Evolutionary conservation across 257 asterid species (phyloP), one percentile per base, ranked within the genome.

Genomic region (Primulina huaijiensis): DNA sequence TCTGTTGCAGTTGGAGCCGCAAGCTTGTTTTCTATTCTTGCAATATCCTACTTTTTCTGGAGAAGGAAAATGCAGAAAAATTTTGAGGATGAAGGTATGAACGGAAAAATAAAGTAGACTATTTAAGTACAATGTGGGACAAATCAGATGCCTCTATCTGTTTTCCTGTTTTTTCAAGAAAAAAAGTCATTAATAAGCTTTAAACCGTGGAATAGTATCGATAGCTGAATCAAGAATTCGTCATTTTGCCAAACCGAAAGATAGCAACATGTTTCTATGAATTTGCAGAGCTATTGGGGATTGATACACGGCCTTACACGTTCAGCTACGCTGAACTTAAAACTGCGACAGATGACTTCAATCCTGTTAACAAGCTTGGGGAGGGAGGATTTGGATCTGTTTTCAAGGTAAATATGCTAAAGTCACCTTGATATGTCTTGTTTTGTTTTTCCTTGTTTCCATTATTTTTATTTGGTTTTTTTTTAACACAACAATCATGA

Each of bases 331-430:
- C 78, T 14, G 86, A 79, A 62, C 81, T 84, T 53, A 76, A 77
- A 75, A 40, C 78, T 38, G 86, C 84, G 5, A 84, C 89, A 25
- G 74, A 72, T 67, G 89, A 84, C 67, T 84, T 84, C 64, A 70
- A 46, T 77, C 72, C 78, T 53, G 75, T 60, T 71, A 81, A 84
- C 60, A 81, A 75, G 67, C 86, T 84, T 20, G 86, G 89, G 70
- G 89, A 84, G 78, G 86, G 89, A 60, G 89, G 89, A 72, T 84
- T 84, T 67, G 86, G 89, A 74, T 83, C 89, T 3, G 89, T 84
- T 38, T 84, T 34, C 81, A 81, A 76, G 89, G 89, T 81, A 77
- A 33, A 30, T 37, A 46, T 46, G 40, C 31, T 64, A 37, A 52
- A 20, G 20, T 19, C 16, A 46, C 20, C 56, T 46, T 7, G 2